Base-by-base conservation (phyloP, 2,329 filamentous ascomycete species). In the Atkinsonella texensis region DNA sequence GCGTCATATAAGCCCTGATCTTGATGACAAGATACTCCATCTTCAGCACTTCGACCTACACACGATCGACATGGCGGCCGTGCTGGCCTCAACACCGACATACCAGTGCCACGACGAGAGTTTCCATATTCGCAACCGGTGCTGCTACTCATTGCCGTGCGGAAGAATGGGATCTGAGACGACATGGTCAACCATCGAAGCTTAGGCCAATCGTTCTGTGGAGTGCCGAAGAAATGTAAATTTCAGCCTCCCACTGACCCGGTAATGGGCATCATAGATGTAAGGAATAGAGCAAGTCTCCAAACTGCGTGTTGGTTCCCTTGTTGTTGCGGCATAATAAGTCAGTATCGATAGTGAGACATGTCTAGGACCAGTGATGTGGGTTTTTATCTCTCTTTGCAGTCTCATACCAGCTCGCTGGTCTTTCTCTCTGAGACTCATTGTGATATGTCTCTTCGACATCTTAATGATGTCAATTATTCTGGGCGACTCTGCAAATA, bases 111-210 rank as follows among this genome's bases (percentile, higher is more conserved):
- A 32, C 8, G 44, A 51, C 43, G 47, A 48, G 38, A 46, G 18
- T 43, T 47, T 17, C 42, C 48, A 7, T 43, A 35, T 33, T 49
- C 40, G 48, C 33, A 49, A 43, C 42, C 48, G 47, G 12, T 49
- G 40, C 40, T 31, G 49, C 47, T 50, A 41, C 46, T 32, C 50
- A 47, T 57, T 23, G 54, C 55, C 55, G 56, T 57, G 23, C 38
- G 32, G 51, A 59, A 59, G 56, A 59, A 57, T 58, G 58, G 51
- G 52, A 54, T 55, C 54, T 55, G 53, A 49, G 31, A 49, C 47
- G 23, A 20, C 38, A 17, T 15, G 13, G 17, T 48, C 18, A 17
- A 48, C 41, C 46, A 23, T 31, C 46, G 40, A 43, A 42, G 39
- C 31, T 49, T 35, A 18, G 31, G 15, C 49, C 46, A 50, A 43